phyloP scores from a whole-genome alignment of 768 basidiomycete genomes.

The Tricholoma terreum region DNA sequence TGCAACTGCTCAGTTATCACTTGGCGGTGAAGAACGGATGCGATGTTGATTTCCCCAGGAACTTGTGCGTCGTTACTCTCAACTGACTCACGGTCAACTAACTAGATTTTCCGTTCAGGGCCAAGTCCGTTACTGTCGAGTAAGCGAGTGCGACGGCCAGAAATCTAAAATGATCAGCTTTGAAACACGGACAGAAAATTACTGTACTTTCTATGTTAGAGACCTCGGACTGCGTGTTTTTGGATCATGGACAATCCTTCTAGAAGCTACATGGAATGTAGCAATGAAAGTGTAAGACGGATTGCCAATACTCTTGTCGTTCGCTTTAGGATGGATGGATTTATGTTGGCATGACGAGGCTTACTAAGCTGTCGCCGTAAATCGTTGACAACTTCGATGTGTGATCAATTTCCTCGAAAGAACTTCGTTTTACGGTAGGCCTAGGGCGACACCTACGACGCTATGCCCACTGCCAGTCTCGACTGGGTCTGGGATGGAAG shows the following conservation, averaged over 20 bases:
- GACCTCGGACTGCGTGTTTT: neutral
- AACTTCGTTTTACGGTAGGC: too few relatives aligned
- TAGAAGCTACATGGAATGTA: neutral
- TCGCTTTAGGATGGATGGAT: too few relatives aligned
- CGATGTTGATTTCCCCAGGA: conserved; percentile 98
- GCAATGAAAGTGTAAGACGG: neutral
- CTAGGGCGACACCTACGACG: too few relatives aligned
- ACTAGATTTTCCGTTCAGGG: conserved; percentile 37
- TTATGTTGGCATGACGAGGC: too few relatives aligned
- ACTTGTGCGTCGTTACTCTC: conserved; percentile 61
- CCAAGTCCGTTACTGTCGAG: conserved; percentile 76
- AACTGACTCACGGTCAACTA: neutral
- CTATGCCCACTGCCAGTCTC: too few relatives aligned
- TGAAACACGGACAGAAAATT: conserved; percentile 16
- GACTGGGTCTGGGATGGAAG: too few relatives aligned
- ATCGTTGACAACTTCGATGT: neutral
- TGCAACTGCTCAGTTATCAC: conserved; percentile 95
- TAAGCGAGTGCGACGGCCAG: conserved; percentile 29
- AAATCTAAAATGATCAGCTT: neutral
- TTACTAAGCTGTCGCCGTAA: too few relatives aligned
- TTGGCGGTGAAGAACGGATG: conserved; percentile 93
- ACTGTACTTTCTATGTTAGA: conserved; percentile 18
- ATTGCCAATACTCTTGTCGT: neutral
- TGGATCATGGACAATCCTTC: neutral
- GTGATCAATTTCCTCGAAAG: too few relatives aligned